Conservation (phyloP, 106 monocot genomes). For the Vanilla planifolia region DNA sequence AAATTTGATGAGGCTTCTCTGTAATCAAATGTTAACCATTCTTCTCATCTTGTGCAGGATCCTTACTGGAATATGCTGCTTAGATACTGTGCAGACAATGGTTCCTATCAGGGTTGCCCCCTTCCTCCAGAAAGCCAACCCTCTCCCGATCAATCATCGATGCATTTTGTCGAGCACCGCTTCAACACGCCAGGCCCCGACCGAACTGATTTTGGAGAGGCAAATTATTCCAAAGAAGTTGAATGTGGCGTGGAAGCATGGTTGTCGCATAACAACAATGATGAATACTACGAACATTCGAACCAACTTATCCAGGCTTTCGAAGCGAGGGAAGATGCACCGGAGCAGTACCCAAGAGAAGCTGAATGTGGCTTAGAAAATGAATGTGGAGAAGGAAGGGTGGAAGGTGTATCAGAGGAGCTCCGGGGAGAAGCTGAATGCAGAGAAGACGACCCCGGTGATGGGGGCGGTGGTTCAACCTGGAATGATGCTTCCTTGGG, state of each 20-base stretch:
- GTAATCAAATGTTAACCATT: too few species aligned
- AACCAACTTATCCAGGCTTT: not conserved
- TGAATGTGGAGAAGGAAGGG: not conserved
- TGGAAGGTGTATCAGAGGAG: not conserved
- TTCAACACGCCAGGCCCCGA: not conserved
- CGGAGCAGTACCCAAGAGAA: not conserved
- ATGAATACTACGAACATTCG: not conserved
- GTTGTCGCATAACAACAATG: not conserved
- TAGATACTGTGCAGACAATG: slow-evolving; percentile 46
- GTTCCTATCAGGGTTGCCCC: slow-evolving; percentile 54
- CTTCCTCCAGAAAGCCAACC: slow-evolving; percentile 35
- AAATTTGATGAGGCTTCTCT: too few species aligned
- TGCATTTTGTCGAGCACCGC: not conserved
- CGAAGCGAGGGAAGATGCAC: not conserved
- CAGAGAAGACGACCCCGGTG: not conserved
- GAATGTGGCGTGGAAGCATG: slow-evolving; percentile 1
- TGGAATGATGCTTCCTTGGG: not conserved
- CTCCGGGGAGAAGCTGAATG: not conserved
- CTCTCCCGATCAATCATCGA: not conserved
- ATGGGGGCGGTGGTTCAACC: not conserved
- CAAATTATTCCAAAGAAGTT: slow-evolving; percentile 1
- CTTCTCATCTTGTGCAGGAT: slow-evolving; percentile 29
- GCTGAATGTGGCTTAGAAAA: not conserved
- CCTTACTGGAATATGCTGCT: slow-evolving; percentile 61
- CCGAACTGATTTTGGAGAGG: slow-evolving; percentile 8